phyloP scores from a whole-genome alignment of 1,284 basidiomycete species.

The Leccinum brunneo-olivaceum region DNA sequence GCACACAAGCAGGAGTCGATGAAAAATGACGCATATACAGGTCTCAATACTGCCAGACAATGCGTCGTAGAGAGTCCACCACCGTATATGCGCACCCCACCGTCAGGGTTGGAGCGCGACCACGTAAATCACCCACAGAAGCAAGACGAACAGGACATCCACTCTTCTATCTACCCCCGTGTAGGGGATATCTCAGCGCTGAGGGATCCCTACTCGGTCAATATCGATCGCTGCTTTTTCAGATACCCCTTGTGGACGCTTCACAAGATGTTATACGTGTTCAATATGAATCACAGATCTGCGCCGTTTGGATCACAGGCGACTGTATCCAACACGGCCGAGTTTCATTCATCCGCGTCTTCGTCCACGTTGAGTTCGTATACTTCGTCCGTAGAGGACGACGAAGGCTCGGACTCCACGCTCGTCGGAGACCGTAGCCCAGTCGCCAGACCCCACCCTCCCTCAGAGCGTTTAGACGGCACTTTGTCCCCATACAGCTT shows the following conservation, averaged over 20 bases:
- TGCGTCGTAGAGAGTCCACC: constrained; percentile 6
- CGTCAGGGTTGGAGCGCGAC: constrained; percentile 28
- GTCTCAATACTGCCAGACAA: constrained; percentile 7
- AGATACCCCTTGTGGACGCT: constrained; percentile 58
- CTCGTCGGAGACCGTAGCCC: constrained; percentile 18
- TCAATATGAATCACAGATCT: constrained; percentile 40
- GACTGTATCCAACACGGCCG: background rate
- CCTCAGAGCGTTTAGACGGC: background rate
- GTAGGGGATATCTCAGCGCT: constrained; percentile 55
- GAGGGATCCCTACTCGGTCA: constrained; percentile 47
- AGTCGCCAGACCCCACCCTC: background rate
- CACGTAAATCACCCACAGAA: constrained; percentile 11
- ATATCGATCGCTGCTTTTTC: constrained; percentile 54
- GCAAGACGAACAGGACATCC: constrained; percentile 18
- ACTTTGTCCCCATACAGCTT: background rate
- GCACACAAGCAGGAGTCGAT: constrained; percentile 25
- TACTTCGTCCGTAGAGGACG: constrained; percentile 13
- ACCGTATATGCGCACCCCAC: constrained; percentile 16
- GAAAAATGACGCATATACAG: constrained; percentile 24
- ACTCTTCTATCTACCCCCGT: constrained; percentile 50
- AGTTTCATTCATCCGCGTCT: constrained; percentile 15
- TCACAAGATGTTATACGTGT: constrained; percentile 54
- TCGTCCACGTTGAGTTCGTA: constrained; percentile 22
- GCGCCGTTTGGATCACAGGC: background rate
- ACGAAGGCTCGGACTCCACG: constrained; percentile 22